Evolutionary conservation across 768 basidiomycete species (phyloP).

Genomic region (Lactarius psammicola): DNA sequence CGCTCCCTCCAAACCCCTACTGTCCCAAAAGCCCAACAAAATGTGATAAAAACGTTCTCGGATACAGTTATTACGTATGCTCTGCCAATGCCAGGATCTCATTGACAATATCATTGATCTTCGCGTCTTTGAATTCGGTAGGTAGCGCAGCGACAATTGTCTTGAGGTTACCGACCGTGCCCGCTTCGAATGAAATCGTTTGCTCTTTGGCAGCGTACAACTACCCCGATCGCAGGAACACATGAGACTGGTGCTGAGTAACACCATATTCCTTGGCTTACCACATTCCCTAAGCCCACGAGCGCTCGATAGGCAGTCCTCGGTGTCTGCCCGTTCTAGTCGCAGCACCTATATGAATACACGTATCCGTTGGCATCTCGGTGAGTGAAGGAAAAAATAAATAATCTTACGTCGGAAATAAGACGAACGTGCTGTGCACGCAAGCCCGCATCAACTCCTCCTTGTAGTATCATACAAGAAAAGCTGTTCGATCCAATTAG

Average conservation of each 20-base stretch:
- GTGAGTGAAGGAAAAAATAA: slow-evolving; percentile 2
- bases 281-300: slow-evolving; percentile 73
- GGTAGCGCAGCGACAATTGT: slow-evolving; percentile 43
- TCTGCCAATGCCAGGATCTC: slow-evolving; percentile 50
- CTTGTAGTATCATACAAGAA: slow-evolving; percentile 56
- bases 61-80: slow-evolving; percentile 9
- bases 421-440: slow-evolving; percentile 47
- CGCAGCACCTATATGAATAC: slow-evolving; percentile 41
- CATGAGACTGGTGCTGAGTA: slow-evolving; percentile 20
- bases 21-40: slow-evolving; percentile 5
- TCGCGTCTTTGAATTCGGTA: slow-evolving; percentile 55
- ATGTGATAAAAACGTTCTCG: background rate
- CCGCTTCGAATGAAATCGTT: slow-evolving; percentile 37
- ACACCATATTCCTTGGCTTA: slow-evolving; percentile 36
- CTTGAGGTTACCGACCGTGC: slow-evolving; percentile 43
- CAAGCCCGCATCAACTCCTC: slow-evolving; percentile 41
- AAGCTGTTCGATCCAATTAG: slow-evolving; percentile 44
- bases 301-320: slow-evolving; percentile 68
- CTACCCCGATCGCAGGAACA: slow-evolving; percentile 36
- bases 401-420: slow-evolving; percentile 45
- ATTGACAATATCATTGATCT: slow-evolving; percentile 49
- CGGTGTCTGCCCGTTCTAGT: slow-evolving; percentile 55
- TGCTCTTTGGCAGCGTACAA: slow-evolving; percentile 47
- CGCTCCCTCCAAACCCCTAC: background rate
- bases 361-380: slow-evolving; percentile 8